Conservation (phyloP, 805 yeast genomes). For the Saccharomycopsis babjevae region DNA sequence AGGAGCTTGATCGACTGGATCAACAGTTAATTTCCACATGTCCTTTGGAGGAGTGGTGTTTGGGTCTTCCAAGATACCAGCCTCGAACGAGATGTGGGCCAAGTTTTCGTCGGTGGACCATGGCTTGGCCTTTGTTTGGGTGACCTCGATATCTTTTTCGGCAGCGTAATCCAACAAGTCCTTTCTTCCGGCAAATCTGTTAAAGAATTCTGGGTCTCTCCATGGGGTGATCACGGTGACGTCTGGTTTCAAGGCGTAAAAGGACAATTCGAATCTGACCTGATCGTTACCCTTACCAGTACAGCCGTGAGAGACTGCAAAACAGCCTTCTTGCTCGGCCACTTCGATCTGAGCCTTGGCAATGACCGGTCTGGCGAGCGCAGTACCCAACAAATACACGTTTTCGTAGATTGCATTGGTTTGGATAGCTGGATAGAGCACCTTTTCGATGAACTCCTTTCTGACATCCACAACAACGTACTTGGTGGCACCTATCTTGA, state of each 20-base stretch:
- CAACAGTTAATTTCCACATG: slow-evolving; percentile 98
- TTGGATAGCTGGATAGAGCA: slow-evolving; percentile 92
- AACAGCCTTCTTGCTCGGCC: slow-evolving; percentile 96
- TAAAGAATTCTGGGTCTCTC: slow-evolving; percentile 93
- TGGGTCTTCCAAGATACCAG: slow-evolving; percentile 98
- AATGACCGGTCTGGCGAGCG: slow-evolving; percentile 97
- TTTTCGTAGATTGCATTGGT: slow-evolving; percentile 97
- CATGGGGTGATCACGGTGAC: slow-evolving; percentile 97
- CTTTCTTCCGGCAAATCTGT: slow-evolving; percentile 96
- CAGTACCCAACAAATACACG: slow-evolving; percentile 92
- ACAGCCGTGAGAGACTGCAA: slow-evolving; percentile 98
- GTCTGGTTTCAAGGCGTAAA: slow-evolving; percentile 97
- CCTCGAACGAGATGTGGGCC: slow-evolving; percentile 98
- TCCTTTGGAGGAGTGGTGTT: slow-evolving; percentile 98
- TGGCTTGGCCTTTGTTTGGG: slow-evolving; percentile 97
- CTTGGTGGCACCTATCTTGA: slow-evolving; percentile 94
- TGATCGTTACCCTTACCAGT: slow-evolving; percentile 99
- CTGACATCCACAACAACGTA: slow-evolving; percentile 91
- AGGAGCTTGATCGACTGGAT: slow-evolving; percentile 86
- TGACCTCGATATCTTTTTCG: slow-evolving; percentile 82
- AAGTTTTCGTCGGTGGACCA: slow-evolving; percentile 99
- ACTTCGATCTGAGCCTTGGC: slow-evolving; percentile 97
- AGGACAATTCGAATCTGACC: slow-evolving; percentile 93
- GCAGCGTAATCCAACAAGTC: slow-evolving; percentile 92
- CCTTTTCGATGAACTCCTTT: slow-evolving; percentile 86